These are phyloP conservation scores for Jaltomata sinuosa DNA, from an alignment of 257 asterid species.

Conservation along the genomic window DNA sequence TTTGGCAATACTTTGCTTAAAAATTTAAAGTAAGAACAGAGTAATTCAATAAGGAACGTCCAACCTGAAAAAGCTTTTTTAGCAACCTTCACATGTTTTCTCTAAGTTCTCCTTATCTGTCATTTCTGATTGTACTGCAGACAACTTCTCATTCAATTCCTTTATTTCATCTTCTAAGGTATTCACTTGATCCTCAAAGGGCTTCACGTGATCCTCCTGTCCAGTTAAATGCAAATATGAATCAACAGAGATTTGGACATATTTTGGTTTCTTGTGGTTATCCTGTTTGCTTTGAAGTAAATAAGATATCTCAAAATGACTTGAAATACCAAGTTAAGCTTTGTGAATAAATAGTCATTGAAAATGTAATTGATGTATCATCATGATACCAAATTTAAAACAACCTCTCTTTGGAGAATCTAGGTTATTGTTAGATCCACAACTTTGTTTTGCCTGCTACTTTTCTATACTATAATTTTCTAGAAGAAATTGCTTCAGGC, in stretches of 20 bases:
- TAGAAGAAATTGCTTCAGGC: no score
- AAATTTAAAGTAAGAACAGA: no score
- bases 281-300: constrained; percentile 53
- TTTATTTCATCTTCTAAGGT: constrained; percentile 59
- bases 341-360: no score
- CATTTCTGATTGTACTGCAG: constrained; percentile 67
- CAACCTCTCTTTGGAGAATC: no score
- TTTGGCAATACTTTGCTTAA: no score
- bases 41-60: constrained; percentile 8
- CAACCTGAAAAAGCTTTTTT: constrained; percentile 99
- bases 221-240: constrained; percentile 91
- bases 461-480: no score
- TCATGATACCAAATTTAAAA: no score
- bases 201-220: constrained; percentile 79
- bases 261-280: constrained; percentile 66
- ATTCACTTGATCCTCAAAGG: constrained; percentile 58
- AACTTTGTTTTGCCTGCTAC: no score
- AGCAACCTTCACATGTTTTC: constrained; percentile 95
- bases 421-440: no score
- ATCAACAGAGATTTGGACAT: constrained; percentile 91
- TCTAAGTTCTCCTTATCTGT: constrained; percentile 70
- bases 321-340: no score
- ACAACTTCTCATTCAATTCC: constrained; percentile 69
- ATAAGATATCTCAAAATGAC: no score
- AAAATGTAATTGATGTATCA: no score